Evolutionary conservation across 345 rosid genomes (phyloP).

Genomic region (Noccaea caerulescens): DNA sequence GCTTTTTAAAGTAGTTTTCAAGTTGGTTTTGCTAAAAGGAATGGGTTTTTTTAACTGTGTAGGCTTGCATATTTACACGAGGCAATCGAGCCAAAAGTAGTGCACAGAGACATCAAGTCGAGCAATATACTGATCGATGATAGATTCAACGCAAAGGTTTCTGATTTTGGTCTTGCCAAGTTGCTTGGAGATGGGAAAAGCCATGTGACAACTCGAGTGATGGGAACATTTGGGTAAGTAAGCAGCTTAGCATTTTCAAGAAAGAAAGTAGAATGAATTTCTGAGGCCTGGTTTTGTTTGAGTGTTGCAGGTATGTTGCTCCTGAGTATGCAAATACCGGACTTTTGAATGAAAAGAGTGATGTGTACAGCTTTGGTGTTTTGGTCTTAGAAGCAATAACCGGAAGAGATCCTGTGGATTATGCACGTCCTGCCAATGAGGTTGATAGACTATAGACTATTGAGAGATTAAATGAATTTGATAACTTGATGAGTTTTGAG

Average conservation of each 20-base stretch:
- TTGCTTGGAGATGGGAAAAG: conserved; percentile 96
- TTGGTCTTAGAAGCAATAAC: conserved; percentile 87
- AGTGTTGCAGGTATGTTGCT: conserved; percentile 78
- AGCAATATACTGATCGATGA: conserved; percentile 92
- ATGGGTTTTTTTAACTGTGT: conserved; percentile 16
- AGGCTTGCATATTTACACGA: conserved; percentile 97
- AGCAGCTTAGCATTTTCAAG: not conserved
- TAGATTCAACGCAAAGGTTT: conserved; percentile 87
- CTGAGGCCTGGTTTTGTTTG: conserved; percentile 26
- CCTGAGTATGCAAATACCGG: conserved; percentile 99
- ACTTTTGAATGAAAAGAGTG: conserved; percentile 95
- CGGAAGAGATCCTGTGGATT: conserved; percentile 97
- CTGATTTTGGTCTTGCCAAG: conserved; percentile 97
- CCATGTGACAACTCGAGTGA: conserved; percentile 94
- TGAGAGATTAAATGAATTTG: not conserved
- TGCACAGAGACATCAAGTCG: conserved; percentile 95
- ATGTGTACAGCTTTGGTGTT: conserved; percentile 97
- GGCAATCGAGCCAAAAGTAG: conserved; percentile 99
- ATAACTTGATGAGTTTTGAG: not conserved
- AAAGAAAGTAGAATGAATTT: not conserved
- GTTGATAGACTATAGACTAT: conserved; percentile 43
- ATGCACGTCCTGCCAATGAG: conserved; percentile 83
- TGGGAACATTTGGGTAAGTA: conserved; percentile 95
- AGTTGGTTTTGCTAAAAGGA: not conserved
- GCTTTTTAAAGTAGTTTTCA: not conserved